Evolutionary conservation across 805 yeast genomes (phyloP).

Genomic region (Priceomyces melissophilus): DNA sequence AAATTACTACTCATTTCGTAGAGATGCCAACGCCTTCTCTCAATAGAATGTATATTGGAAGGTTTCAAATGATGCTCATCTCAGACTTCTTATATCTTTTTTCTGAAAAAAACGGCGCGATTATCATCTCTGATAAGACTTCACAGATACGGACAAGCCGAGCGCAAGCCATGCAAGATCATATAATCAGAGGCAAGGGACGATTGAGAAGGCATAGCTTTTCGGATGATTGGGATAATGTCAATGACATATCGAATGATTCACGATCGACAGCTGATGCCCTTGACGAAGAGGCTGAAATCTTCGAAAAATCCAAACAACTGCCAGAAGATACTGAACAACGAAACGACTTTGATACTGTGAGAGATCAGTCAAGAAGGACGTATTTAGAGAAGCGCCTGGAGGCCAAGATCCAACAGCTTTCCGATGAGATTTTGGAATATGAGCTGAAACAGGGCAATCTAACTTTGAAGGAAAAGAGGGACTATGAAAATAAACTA

Average conservation of each 20-base stretch:
- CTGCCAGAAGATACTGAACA: background rate
- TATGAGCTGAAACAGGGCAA: slow-evolving; percentile 3
- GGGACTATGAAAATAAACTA: slow-evolving; percentile 17
- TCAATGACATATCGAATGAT: background rate
- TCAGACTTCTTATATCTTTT: background rate
- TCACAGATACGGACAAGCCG: background rate
- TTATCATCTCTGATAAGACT: background rate
- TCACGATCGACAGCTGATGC: too few relatives aligned
- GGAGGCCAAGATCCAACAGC: slow-evolving; percentile 14
- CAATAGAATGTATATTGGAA: too few relatives aligned
- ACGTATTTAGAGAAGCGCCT: slow-evolving; percentile 21
- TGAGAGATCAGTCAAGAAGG: slow-evolving; percentile 16
- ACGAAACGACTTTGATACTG: slow-evolving; percentile 4
- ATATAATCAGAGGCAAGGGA: slow-evolving; percentile 11
- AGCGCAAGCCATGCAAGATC: slow-evolving; percentile 5
- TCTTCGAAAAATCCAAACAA: background rate
- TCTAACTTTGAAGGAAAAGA: slow-evolving; percentile 10
- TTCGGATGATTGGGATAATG: slow-evolving; percentile 16
- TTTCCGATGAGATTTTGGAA: slow-evolving; percentile 13
- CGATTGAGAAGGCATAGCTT: slow-evolving; percentile 11
- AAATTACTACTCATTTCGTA: background rate
- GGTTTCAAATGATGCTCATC: too few relatives aligned
- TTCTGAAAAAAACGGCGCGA: background rate
- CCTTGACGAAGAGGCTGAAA: too few relatives aligned
- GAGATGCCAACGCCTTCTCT: too few relatives aligned